A percentile compares a stretch with the other conserved stretches of the same genome.
These are phyloP conservation scores for Syzygium jambos DNA, from an alignment of 345 rosid genomes.

Conservation along the genomic window DNA sequence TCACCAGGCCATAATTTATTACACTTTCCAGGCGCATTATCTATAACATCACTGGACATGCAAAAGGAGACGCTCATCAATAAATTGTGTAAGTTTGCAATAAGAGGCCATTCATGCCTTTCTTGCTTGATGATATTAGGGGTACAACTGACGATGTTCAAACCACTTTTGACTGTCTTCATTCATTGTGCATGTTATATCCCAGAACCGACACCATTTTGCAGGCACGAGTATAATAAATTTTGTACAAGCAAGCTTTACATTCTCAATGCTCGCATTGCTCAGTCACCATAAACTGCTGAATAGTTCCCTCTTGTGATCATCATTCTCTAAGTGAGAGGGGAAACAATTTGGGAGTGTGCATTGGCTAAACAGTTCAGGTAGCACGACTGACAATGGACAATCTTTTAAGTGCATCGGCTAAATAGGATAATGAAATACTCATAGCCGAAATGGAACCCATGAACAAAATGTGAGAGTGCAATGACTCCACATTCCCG, in stretches of 20 bases:
- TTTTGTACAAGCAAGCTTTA: background rate
- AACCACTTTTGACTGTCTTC: background rate
- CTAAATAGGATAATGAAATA: background rate
- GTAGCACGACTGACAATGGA: background rate
- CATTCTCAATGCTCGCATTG: background rate
- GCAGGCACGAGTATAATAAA: background rate
- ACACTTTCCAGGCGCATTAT: background rate
- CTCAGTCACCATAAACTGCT: background rate
- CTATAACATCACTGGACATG: background rate
- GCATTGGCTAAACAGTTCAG: background rate
- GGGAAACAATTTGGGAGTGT: background rate
- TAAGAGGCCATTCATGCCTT: background rate
- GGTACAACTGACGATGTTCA: background rate
- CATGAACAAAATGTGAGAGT: background rate
- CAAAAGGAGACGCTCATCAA: background rate
- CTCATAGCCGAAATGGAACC: background rate
- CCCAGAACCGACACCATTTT: background rate
- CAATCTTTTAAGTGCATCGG: background rate
- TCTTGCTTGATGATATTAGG: background rate
- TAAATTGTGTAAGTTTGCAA: background rate
- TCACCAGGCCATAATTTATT: background rate
- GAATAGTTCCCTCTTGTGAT: background rate
- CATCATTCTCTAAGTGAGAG: background rate
- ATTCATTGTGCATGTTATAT: background rate
- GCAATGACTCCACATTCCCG: background rate